Evolutionary conservation across 805 yeast genomes (phyloP).

Genomic region (Ogataea parapolymorpha): DNA sequence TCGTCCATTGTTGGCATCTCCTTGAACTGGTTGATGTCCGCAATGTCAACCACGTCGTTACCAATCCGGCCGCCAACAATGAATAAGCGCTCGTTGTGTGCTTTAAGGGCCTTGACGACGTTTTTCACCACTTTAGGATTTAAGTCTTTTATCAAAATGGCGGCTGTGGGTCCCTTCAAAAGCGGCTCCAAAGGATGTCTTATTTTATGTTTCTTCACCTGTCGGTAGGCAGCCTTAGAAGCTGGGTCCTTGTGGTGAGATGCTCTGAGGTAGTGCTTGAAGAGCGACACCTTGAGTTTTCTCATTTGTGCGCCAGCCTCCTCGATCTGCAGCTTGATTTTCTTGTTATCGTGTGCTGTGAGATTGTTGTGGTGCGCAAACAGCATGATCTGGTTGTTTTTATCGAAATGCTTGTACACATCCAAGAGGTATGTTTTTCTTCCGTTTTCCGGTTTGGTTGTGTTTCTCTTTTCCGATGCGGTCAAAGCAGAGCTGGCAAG

Average conservation of each 20-base stretch:
- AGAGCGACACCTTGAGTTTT: constrained; percentile 64
- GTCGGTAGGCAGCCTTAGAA: constrained; percentile 42
- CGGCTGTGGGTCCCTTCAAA: constrained; percentile 83
- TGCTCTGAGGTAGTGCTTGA: constrained; percentile 74
- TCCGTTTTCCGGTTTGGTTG: constrained; percentile 62
- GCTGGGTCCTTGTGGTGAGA: constrained; percentile 74
- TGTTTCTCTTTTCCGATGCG: constrained; percentile 12
- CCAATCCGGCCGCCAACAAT: constrained; percentile 86
- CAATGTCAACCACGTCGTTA: constrained; percentile 47
- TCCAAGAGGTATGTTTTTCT: constrained; percentile 88
- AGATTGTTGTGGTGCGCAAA: constrained; percentile 85
- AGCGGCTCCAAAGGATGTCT: constrained; percentile 69
- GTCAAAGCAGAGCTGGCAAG: not conserved
- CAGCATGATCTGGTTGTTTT: constrained; percentile 64
- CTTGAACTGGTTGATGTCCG: constrained; percentile 60
- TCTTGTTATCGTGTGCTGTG: constrained; percentile 62
- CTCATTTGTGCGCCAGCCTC: constrained; percentile 68
- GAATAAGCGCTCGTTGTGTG: constrained; percentile 68
- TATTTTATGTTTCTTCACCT: constrained; percentile 37
- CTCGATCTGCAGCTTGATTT: constrained; percentile 56
- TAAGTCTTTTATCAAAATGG: constrained; percentile 61
- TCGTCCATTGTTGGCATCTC: constrained; percentile 67
- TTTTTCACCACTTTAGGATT: constrained; percentile 68
- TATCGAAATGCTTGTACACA: constrained; percentile 68
- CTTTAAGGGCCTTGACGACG: constrained; percentile 58